Percentiles rank a stretch among this genome's conserved stretches.
phyloP scores from a whole-genome alignment of 768 basidiomycete genomes.

The Suillus subaureus region DNA sequence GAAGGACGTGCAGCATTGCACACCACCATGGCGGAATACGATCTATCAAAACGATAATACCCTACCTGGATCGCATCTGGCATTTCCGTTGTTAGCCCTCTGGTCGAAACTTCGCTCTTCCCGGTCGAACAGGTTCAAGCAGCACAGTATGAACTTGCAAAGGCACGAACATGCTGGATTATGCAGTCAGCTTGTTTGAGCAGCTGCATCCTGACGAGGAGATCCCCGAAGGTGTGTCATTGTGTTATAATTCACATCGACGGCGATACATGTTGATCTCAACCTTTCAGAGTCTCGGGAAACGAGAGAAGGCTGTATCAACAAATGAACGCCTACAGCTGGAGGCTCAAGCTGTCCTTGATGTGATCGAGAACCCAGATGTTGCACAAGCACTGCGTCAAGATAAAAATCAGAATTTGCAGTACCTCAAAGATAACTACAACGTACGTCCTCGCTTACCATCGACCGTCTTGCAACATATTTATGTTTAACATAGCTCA shows the following conservation, averaged over 20 bases:
- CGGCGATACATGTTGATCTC: neutral
- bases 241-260: neutral
- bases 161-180: slow-evolving; percentile 98
- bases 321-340: slow-evolving; percentile 85
- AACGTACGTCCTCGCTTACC: slow-evolving; percentile 51
- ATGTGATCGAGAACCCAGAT: slow-evolving; percentile 96
- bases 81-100: slow-evolving; percentile 88
- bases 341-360: slow-evolving; percentile 90
- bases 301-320: slow-evolving; percentile 79
- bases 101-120: slow-evolving; percentile 75
- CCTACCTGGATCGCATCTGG: slow-evolving; percentile 95
- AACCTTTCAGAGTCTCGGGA: slow-evolving; percentile 69
- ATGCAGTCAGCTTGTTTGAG: slow-evolving; percentile 78
- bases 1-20: slow-evolving; percentile 17
- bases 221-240: slow-evolving; percentile 62
- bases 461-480: slow-evolving; percentile 10
- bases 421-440: slow-evolving; percentile 93
- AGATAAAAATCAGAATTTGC: slow-evolving; percentile 96
- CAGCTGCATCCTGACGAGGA: slow-evolving; percentile 75
- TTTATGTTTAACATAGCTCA: slow-evolving; percentile 58
- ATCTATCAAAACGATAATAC: slow-evolving; percentile 91
- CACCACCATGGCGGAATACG: slow-evolving; percentile 77
- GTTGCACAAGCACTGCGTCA: slow-evolving; percentile 93
- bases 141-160: slow-evolving; percentile 97
- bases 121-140: slow-evolving; percentile 76